Evolutionary conservation across 169 alveolate genomes (phyloP).

Genomic region (Eimeria necatrix): DNA sequence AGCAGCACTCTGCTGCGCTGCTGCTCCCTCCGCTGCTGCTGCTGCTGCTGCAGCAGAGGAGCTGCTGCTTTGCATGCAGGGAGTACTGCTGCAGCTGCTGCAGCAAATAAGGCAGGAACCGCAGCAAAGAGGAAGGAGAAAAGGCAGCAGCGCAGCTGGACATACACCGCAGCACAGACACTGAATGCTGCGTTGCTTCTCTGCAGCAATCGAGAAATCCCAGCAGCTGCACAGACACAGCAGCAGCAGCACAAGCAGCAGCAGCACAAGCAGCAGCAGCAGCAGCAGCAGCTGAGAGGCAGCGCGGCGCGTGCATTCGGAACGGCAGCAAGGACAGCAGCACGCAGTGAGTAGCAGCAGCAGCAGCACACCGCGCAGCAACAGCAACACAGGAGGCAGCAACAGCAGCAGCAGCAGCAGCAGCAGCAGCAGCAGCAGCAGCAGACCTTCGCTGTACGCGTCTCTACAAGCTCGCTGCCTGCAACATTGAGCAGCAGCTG

Average conservation of each 20-base stretch:
- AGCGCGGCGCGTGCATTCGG: neutral
- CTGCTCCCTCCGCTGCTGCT: slow-evolving; percentile 30
- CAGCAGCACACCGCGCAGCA: slow-evolving; percentile 2
- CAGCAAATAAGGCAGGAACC: slow-evolving; percentile 33
- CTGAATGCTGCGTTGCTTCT: neutral
- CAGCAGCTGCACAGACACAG: slow-evolving; percentile 24
- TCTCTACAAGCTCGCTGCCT: slow-evolving; percentile 46
- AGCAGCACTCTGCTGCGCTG: slow-evolving; percentile 20
- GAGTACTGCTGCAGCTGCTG: slow-evolving; percentile 65
- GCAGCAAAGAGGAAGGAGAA: slow-evolving; percentile 33
- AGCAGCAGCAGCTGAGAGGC: neutral
- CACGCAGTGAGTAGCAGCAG: slow-evolving; percentile 17
- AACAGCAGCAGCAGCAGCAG: slow-evolving; percentile 29
- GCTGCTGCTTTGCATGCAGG: slow-evolving; percentile 11
- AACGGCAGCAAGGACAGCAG: neutral
- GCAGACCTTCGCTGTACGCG: slow-evolving; percentile 42
- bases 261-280: neutral
- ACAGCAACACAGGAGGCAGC: neutral
- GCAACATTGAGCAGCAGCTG: slow-evolving; percentile 39
- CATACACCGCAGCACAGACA: slow-evolving; percentile 43
- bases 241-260: slow-evolving; percentile 52
- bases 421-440: slow-evolving; percentile 19
- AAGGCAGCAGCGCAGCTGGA: slow-evolving; percentile 59
- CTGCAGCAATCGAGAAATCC: slow-evolving; percentile 57
- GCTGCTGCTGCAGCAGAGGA: slow-evolving; percentile 5